Evolutionary conservation across 768 basidiomycete genomes (phyloP).

Genomic region (Suillus fuscotomentosus): DNA sequence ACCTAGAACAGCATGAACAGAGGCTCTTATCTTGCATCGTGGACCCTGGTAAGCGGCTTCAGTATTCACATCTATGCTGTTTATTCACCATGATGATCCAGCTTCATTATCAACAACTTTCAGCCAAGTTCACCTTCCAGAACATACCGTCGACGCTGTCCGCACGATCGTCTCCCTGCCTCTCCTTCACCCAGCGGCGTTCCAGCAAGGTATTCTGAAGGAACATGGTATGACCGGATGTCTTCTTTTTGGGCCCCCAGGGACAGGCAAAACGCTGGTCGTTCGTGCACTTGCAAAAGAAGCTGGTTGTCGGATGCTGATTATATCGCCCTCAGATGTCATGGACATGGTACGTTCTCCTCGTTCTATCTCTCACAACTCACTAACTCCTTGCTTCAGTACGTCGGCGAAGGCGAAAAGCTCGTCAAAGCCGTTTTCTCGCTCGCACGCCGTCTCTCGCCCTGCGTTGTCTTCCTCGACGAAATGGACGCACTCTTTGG

Average conservation of each 20-base stretch:
- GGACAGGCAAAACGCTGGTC: constrained; percentile 88
- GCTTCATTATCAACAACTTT: constrained; percentile 82
- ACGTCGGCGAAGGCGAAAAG: constrained; percentile 88
- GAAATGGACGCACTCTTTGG: constrained; percentile 94
- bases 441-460: constrained; percentile 80
- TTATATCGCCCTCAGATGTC: constrained; percentile 88
- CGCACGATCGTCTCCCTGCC: constrained; percentile 90
- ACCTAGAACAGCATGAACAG: constrained; percentile 81
- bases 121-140: constrained; percentile 82
- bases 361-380: constrained; percentile 2
- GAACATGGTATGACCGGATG: constrained; percentile 91
- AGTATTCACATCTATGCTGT: neutral
- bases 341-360: constrained; percentile 81
- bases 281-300: constrained; percentile 91
- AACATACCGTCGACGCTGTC: constrained; percentile 87
- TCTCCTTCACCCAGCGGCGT: constrained; percentile 82
- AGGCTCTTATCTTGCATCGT: constrained; percentile 83
- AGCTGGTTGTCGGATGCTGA: constrained; percentile 91
- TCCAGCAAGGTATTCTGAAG: constrained; percentile 85
- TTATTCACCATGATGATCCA: constrained; percentile 25
- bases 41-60: constrained; percentile 55
- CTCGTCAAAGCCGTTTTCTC: constrained; percentile 87
- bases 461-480: constrained; percentile 93
- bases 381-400: constrained; percentile 40
- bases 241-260: constrained; percentile 90